Percentiles rank a stretch among this genome's conserved stretches.
Evolutionary conservation across 768 basidiomycete genomes (phyloP).

Genomic region (Paxillus ammoniavirescens): DNA sequence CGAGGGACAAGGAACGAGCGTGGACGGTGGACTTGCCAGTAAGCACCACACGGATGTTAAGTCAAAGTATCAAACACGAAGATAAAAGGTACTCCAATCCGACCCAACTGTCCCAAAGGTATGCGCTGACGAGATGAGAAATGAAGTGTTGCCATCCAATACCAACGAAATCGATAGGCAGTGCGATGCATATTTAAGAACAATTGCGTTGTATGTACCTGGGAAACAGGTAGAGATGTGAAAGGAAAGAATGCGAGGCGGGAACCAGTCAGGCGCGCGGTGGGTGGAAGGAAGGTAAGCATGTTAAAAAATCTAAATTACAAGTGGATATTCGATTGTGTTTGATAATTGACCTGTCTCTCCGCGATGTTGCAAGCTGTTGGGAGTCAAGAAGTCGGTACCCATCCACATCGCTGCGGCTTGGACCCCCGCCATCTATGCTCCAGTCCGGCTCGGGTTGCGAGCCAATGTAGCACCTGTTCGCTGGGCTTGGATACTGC

Average conservation of each 20-base stretch:
- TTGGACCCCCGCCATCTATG: slow-evolving; percentile 28
- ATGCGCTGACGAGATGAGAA: background rate
- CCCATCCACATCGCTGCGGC: slow-evolving; percentile 14
- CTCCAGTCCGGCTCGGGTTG: slow-evolving; percentile 65
- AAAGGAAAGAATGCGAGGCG: slow-evolving; percentile 16
- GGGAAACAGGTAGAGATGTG: slow-evolving; percentile 9
- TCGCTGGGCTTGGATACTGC: slow-evolving; percentile 78
- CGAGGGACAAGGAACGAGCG: background rate
- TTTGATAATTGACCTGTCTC: slow-evolving; percentile 18
- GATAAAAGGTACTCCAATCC: background rate
- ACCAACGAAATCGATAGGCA: slow-evolving; percentile 8
- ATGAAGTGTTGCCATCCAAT: slow-evolving; percentile 1
- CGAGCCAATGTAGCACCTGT: slow-evolving; percentile 77
- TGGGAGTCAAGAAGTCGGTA: slow-evolving; percentile 22
- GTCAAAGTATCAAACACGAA: background rate
- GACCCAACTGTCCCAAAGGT: background rate
- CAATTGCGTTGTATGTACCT: slow-evolving; percentile 11
- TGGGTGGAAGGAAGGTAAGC: slow-evolving; percentile 12
- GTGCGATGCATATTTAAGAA: slow-evolving; percentile 17
- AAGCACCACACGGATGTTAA: background rate
- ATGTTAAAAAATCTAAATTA: slow-evolving; percentile 31
- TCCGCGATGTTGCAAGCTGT: slow-evolving; percentile 9
- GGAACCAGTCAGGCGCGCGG: slow-evolving; percentile 15
- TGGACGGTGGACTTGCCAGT: background rate
- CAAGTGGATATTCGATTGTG: slow-evolving; percentile 30